These are phyloP conservation scores for Peronospora farinosa DNA, from an alignment of 352 stramenopile genomes.

Conservation along the genomic window DNA sequence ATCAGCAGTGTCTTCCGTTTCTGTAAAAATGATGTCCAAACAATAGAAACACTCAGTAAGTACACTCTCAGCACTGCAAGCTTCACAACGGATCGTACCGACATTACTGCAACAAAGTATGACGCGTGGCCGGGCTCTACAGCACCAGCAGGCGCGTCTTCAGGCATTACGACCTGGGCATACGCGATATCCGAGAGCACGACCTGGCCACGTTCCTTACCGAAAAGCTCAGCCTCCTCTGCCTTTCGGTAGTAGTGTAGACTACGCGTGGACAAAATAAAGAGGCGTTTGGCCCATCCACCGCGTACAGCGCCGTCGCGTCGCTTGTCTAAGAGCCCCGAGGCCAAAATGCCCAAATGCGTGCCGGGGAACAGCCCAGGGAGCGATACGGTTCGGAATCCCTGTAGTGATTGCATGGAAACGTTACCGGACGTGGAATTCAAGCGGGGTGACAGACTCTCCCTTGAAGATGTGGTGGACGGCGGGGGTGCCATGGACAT, in stretches of 20 bases:
- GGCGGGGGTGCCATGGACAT: conserved; percentile 38
- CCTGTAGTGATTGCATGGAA: conserved; percentile 50
- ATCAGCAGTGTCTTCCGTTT: conserved; percentile 73
- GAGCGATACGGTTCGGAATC: conserved; percentile 66
- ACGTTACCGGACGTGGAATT: conserved; percentile 49
- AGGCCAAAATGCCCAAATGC: conserved; percentile 70
- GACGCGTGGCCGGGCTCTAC: conserved; percentile 55
- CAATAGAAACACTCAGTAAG: conserved; percentile 3
- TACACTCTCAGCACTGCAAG: not conserved
- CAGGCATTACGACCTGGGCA: conserved; percentile 63
- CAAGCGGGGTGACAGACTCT: conserved; percentile 30
- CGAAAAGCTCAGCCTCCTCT: conserved; percentile 78
- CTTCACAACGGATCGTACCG: conserved; percentile 26
- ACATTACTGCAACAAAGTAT: conserved; percentile 70
- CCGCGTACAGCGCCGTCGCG: conserved; percentile 76
- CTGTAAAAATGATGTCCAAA: conserved; percentile 21
- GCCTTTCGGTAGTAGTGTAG: conserved; percentile 82
- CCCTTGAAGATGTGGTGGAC: conserved; percentile 26
- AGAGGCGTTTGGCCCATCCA: conserved; percentile 74
- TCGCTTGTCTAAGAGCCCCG: conserved; percentile 71
- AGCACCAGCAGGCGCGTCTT: conserved; percentile 66
- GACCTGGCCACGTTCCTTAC: conserved; percentile 71
- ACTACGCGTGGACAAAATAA: conserved; percentile 74
- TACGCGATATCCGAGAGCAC: conserved; percentile 69
- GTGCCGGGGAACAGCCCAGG: conserved; percentile 65